Evolutionary conservation across 2,329 filamentous ascomycete species (phyloP), one percentile per base, ranked within the genome.

Genomic region (Fusarium pseudocircinatum): DNA sequence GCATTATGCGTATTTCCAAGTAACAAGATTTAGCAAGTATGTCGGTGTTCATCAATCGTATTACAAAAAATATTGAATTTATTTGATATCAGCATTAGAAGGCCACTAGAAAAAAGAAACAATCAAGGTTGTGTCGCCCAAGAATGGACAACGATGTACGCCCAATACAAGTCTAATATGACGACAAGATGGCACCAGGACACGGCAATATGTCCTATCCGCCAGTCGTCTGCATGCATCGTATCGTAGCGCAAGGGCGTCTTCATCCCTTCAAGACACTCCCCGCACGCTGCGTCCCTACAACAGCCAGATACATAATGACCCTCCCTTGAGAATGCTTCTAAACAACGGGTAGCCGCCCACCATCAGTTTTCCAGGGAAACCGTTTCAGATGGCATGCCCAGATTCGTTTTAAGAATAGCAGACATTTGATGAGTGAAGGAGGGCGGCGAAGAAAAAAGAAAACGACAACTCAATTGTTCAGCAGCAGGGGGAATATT

Each of bases 51-150:
- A n/a, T 15, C 20, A 37, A 15, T 66, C 34, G 46, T 63, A 73
- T 61, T 72, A 77, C 72, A 78, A 78, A 67, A 77, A 78, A 71
- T 77, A 76, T 81, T 80, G 78, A 83, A 84, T 82, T 83, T 83
- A 84, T 84, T 83, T 85, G 85, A 88, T 88, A 88, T 89, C 85
- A 88, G 87, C 86, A 90, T 90, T 89, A 90, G 84, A 89, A 88
- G 85, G 85, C 83, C 85, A 88, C 83, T 89, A 89, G 80, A 85
- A 86, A 83, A 87, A 82, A 81, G 84, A 83, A 83, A 78, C 78
- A 79, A 78, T 79, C 78, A 79, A 79, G 78, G 73, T 72, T 71
- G 63, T 72, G 72, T 73, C 78, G 70, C 75, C 74, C 73, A 78
- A 76, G 76, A 75, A 75, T 69, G 75, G 75, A 74, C 76, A 78